Evolutionary conservation across 2,329 filamentous ascomycete species (phyloP).

Genomic region (Blumeriella jaapii): DNA sequence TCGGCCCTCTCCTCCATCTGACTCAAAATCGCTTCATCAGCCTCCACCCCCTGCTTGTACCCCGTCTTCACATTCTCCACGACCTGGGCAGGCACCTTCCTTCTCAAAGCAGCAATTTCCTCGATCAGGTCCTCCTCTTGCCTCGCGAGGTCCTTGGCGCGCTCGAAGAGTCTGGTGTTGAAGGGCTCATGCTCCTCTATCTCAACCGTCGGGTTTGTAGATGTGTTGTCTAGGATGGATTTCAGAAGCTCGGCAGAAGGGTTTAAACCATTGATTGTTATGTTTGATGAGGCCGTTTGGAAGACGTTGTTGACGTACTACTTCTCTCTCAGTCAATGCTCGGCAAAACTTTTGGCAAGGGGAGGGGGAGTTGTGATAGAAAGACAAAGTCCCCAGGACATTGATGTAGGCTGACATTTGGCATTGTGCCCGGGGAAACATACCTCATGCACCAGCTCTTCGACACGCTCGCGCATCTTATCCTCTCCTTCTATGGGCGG

Average conservation of each 20-base stretch:
- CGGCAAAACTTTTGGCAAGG: background rate
- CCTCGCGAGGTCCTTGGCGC: constrained; percentile 47
- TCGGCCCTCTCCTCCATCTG: constrained; percentile 12
- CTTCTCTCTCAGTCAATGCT: background rate
- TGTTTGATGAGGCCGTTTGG: constrained; percentile 44
- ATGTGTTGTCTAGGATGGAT: constrained; percentile 23
- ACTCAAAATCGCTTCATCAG: constrained; percentile 15
- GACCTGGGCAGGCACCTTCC: constrained; percentile 14
- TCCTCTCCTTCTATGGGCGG: constrained; percentile 52
- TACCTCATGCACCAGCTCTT: constrained; percentile 48
- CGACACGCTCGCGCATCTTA: constrained; percentile 46
- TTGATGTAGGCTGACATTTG: too few species aligned
- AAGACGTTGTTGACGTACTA: constrained; percentile 54
- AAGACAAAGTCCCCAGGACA: too few species aligned
- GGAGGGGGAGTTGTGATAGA: background rate
- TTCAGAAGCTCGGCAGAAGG: constrained; percentile 29
- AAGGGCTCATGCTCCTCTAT: constrained; percentile 45
- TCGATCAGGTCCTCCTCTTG: constrained; percentile 53
- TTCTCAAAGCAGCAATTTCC: constrained; percentile 40
- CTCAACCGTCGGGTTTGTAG: constrained; percentile 12
- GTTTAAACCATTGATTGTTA: constrained; percentile 48
- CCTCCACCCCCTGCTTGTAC: constrained; percentile 15
- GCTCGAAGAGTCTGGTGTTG: constrained; percentile 45
- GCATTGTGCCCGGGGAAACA: constrained; percentile 6
- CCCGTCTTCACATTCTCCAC: constrained; percentile 16